Evolutionary conservation across 2,329 filamentous ascomycete species (phyloP).

Genomic region (Alternaria sp.): DNA sequence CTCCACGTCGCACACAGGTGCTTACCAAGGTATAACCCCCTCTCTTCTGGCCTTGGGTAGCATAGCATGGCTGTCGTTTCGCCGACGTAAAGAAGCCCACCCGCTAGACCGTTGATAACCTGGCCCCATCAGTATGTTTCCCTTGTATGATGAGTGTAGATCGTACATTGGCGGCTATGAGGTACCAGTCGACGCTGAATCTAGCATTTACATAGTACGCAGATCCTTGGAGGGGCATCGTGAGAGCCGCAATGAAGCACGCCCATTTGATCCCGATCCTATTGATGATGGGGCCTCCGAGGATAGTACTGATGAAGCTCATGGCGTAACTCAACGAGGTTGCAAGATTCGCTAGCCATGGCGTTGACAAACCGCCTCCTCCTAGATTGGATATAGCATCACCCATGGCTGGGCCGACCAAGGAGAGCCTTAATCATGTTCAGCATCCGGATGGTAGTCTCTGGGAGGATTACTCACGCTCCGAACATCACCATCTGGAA

Average conservation of each 20-base stretch:
- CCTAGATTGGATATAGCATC: constrained; percentile 16
- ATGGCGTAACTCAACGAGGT: constrained; percentile 11
- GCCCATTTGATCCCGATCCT: constrained; percentile 17
- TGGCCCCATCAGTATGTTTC: background rate
- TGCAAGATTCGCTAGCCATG: constrained; percentile 17
- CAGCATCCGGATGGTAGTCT: background rate
- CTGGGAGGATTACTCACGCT: background rate
- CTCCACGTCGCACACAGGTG: background rate
- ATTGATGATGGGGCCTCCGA: constrained; percentile 16
- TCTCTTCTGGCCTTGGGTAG: constrained; percentile 15
- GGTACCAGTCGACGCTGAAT: constrained; percentile 6
- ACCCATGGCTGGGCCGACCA: constrained; percentile 15
- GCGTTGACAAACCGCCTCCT: constrained; percentile 13
- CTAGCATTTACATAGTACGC: constrained; percentile 15
- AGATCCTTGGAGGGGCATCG: constrained; percentile 13
- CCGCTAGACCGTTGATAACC: constrained; percentile 9
- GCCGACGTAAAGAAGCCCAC: constrained; percentile 11
- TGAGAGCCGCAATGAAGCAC: constrained; percentile 13
- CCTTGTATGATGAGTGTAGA: background rate
- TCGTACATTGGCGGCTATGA: constrained; percentile 10
- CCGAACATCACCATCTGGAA: constrained; percentile 18
- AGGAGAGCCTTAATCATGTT: constrained; percentile 2
- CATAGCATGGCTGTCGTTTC: constrained; percentile 18
- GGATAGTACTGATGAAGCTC: constrained; percentile 13
- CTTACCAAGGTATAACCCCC: constrained; percentile 13